phyloP scores from a whole-genome alignment of 1,284 basidiomycete genomes.

The Pseudozyma tsukubaensis region DNA sequence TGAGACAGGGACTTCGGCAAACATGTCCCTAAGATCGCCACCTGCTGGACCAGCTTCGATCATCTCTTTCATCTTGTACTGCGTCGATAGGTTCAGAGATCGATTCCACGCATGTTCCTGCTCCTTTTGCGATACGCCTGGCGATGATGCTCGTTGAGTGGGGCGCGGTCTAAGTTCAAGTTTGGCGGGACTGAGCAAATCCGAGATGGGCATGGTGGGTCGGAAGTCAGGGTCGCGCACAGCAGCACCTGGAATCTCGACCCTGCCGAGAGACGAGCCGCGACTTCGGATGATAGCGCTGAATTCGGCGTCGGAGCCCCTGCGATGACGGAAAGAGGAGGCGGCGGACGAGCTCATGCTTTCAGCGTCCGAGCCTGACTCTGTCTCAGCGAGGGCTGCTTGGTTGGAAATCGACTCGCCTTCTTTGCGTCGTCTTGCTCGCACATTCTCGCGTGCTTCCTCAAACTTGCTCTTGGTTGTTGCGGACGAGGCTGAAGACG shows the following conservation, averaged over 20 bases:
- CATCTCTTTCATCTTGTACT: constrained; percentile 40
- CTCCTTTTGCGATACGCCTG: constrained; percentile 20
- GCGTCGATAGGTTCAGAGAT: constrained; percentile 30
- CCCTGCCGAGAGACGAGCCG: constrained; percentile 12
- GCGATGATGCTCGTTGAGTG: constrained; percentile 1
- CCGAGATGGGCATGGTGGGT: constrained; percentile 41
- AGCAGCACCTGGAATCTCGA: constrained; percentile 32
- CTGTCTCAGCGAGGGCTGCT: constrained; percentile 8
- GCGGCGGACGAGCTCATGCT: constrained; percentile 25
- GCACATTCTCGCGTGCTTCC: constrained; percentile 16
- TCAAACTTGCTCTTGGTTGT: constrained; percentile 14
- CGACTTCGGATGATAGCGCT: neutral
- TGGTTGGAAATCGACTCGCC: constrained; percentile 1
- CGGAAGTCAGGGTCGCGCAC: constrained; percentile 28
- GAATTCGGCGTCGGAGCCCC: constrained; percentile 6
- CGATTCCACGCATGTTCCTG: constrained; percentile 41
- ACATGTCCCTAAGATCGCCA: constrained; percentile 38
- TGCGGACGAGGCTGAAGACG: neutral
- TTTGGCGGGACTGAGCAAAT: constrained; percentile 19
- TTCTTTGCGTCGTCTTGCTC: constrained; percentile 14
- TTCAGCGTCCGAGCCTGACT: constrained; percentile 25
- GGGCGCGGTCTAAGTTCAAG: constrained; percentile 19
- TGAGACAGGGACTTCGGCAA: constrained; percentile 46
- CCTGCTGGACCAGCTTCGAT: constrained; percentile 40
- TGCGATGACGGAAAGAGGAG: constrained; percentile 17